phyloP scores from a whole-genome alignment of 179 eudicot species.

The Monotropa hypopitys region DNA sequence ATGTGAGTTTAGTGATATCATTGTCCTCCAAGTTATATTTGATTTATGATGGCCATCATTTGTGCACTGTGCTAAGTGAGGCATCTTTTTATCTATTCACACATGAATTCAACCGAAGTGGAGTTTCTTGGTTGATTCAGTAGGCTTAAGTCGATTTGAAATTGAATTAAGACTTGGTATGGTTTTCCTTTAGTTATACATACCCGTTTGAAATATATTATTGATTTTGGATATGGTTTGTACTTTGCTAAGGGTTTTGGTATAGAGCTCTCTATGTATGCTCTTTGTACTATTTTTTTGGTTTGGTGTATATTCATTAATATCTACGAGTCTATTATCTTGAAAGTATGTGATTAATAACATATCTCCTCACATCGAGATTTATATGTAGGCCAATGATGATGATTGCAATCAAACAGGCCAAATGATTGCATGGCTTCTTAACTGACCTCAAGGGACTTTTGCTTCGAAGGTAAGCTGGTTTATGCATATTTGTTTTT shows the following conservation, averaged over 20 bases:
- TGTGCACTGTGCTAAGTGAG: not conserved
- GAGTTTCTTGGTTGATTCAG: not conserved
- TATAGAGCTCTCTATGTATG: not conserved
- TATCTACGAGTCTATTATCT: not conserved
- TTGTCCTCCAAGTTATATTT: not conserved
- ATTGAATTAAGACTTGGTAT: not conserved
- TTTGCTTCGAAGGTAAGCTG: constrained; percentile 85
- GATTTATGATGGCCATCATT: not conserved
- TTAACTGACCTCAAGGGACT: constrained; percentile 95
- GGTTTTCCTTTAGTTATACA: not conserved
- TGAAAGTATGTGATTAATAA: not conserved
- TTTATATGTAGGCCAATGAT: constrained; percentile 61
- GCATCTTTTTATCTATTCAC: not conserved
- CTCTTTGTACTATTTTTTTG: not conserved
- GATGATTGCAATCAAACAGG: constrained; percentile 98
- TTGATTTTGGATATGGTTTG: not conserved
- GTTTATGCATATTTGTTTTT: not conserved
- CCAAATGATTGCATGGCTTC: constrained; percentile 93
- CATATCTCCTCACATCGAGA: constrained; percentile 6
- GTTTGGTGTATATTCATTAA: not conserved
- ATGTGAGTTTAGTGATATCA: not conserved
- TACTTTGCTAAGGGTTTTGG: not conserved
- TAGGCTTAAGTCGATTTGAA: not conserved
- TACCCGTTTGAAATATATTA: not conserved
- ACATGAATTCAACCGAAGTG: not conserved